Percentiles rank a stretch among this genome's conserved stretches.
Evolutionary conservation across 2,329 filamentous ascomycete genomes (phyloP).

Genomic region (Claviceps sp.): DNA sequence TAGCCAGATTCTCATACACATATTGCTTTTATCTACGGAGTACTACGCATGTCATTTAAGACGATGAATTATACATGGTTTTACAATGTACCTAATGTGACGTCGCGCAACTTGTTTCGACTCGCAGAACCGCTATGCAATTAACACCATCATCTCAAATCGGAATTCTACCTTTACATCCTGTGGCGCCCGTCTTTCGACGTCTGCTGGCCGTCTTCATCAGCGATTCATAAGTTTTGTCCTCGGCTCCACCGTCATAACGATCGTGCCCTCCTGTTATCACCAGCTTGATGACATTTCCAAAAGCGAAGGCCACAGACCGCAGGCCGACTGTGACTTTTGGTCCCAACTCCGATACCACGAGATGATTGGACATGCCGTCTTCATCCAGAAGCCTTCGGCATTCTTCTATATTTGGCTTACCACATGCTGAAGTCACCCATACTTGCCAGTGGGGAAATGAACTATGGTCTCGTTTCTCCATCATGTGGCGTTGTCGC

Average conservation of each 20-base stretch:
- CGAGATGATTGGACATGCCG: slow-evolving; percentile 37
- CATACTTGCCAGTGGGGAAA: slow-evolving; percentile 37
- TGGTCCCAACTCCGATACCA: slow-evolving; percentile 54
- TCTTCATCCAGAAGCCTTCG: slow-evolving; percentile 28
- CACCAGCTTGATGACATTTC: slow-evolving; percentile 60
- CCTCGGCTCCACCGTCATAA: slow-evolving; percentile 34
- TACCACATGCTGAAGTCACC: slow-evolving; percentile 34
- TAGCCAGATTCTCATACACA: too few relatives aligned
- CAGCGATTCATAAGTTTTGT: slow-evolving; percentile 16
- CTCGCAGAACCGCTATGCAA: background rate
- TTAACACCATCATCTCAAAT: background rate
- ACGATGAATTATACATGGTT: background rate
- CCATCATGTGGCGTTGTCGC: slow-evolving; percentile 1
- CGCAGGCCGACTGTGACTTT: slow-evolving; percentile 47
- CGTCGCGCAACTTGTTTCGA: background rate
- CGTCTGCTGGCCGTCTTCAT: slow-evolving; percentile 26
- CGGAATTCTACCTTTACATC: slow-evolving; percentile 9
- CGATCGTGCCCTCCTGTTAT: slow-evolving; percentile 48
- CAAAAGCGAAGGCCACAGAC: slow-evolving; percentile 57
- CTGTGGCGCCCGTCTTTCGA: slow-evolving; percentile 17
- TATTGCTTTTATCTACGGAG: too few relatives aligned
- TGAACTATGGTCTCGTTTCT: background rate
- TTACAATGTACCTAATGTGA: background rate
- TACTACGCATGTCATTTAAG: too few relatives aligned
- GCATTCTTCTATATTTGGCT: slow-evolving; percentile 31